These are phyloP conservation scores for Coelastrella sp. DNA, from an alignment of 139 green algal genomes.

Conservation along the genomic window DNA sequence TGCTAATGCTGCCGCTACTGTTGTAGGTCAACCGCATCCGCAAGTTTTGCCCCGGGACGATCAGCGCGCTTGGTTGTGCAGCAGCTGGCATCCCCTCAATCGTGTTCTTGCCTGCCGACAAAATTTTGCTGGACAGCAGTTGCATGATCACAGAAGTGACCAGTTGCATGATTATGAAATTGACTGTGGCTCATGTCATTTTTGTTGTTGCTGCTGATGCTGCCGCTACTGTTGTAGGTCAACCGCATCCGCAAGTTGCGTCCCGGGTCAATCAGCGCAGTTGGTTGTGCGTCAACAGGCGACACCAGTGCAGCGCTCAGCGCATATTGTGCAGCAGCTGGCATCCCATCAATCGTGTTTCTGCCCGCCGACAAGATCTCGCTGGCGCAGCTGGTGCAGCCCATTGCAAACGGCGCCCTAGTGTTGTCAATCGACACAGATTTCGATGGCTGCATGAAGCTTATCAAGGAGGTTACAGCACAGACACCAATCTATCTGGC, in stretches of 20 bases:
- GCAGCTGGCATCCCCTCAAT: slow-evolving; percentile 96
- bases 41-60: slow-evolving; percentile 85
- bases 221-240: slow-evolving; percentile 48
- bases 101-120: slow-evolving; percentile 99
- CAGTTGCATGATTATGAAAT: too few species aligned
- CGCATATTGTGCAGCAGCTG: slow-evolving; percentile 94
- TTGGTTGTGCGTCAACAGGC: slow-evolving; percentile 98
- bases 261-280: slow-evolving; percentile 89
- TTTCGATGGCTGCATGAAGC: slow-evolving; percentile 99
- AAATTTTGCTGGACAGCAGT: slow-evolving; percentile 97
- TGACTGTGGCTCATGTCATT: too few species aligned
- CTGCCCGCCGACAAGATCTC: slow-evolving; percentile 99
- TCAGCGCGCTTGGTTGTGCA: slow-evolving; percentile 97
- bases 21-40: slow-evolving; percentile 79
- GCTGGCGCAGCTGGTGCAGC: slow-evolving; percentile 98
- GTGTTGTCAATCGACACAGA: slow-evolving; percentile 99
- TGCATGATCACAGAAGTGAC: too few species aligned
- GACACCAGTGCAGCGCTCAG: slow-evolving; percentile 98
- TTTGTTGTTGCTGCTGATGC: neutral
- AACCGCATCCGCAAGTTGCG: slow-evolving; percentile 89
- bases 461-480: slow-evolving; percentile 96
- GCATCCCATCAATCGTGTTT: slow-evolving; percentile 99
- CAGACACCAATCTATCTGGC: slow-evolving; percentile 99
- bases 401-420: slow-evolving; percentile 98
- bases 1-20: slow-evolving; percentile 2